Evolutionary conservation across 331 rosid species (phyloP), one percentile per base, ranked within the genome.

Genomic region (Pyrus hybrid): DNA sequence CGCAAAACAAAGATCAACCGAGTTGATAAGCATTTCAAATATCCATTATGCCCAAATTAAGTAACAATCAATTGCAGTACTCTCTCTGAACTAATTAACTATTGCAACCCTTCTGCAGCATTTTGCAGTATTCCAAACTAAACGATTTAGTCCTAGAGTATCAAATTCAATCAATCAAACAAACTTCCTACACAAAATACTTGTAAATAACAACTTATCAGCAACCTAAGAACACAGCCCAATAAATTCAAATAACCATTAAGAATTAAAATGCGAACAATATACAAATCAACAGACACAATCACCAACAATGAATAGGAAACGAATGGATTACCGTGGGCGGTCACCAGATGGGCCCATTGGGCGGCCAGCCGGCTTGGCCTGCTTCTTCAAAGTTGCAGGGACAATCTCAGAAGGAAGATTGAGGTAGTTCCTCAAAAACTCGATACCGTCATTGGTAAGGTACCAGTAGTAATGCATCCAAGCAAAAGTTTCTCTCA

Each of bases 351-450:
- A 76, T 29, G 96, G 96, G 69, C 97, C 98, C 13, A 86, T 76
- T 1, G 97, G 91, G 13, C 97, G 81, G 16, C 94, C 94, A 41
- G 85, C 84, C 0, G 97, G 96, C 83, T 91, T 91, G 13, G 90
- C 88, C 64, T 88, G 92, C 67, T 93, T 93, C 95, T 93, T 93
- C 78, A 93, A 77, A 37, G 98, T 93, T 11, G 97, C 97, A 0
- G 98, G 98, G 26, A 93, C 98, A 18, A 93, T 93, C 79, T 93
- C 98, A 0, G 98, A 93, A 2, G 98, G 98, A 17, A 93, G 96
- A 60, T 93, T 93, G 57, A 93, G 93, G 68, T 93, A 90, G 72
- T 79, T 93, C 79, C 98, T 91, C 13, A 93, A 81, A 73, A 87
- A 88, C 88, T 93, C 98, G 33, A 93, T 93, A 35, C 98, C 98